These are phyloP conservation scores for Rhizoctonia solani DNA, from an alignment of 1,284 basidiomycete species.

Conservation along the genomic window DNA sequence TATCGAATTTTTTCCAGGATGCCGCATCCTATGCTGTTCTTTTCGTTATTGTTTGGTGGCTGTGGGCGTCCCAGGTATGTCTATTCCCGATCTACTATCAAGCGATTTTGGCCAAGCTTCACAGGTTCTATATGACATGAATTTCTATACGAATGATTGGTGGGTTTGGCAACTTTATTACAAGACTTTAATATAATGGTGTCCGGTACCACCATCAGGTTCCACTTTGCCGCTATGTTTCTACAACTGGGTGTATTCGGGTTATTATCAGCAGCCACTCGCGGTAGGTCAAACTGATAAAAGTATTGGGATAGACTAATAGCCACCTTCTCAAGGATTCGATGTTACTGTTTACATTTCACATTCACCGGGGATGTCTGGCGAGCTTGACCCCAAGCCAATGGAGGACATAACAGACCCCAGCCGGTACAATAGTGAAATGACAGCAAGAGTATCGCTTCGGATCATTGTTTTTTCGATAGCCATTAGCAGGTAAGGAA, in stretches of 20 bases:
- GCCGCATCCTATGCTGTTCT: not conserved
- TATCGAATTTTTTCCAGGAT: not conserved
- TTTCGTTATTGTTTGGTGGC: slow-evolving; percentile 11
- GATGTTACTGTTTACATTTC: slow-evolving; percentile 22
- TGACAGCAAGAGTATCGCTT: not conserved
- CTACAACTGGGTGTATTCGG: slow-evolving; percentile 22
- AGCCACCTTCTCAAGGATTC: slow-evolving; percentile 1
- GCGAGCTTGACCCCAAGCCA: not conserved
- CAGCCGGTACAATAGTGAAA: not conserved
- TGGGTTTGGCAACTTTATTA: not conserved
- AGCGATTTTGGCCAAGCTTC: not conserved
- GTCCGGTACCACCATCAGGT: not conserved
- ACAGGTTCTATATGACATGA: slow-evolving; percentile 1
- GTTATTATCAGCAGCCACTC: slow-evolving; percentile 10
- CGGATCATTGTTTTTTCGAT: slow-evolving; percentile 7
- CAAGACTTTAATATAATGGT: not conserved
- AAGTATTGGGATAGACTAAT: not conserved
- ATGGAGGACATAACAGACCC: not conserved
- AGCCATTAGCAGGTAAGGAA: slow-evolving; percentile 18
- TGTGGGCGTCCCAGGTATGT: slow-evolving; percentile 14
- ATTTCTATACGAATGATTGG: slow-evolving; percentile 32
- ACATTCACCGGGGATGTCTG: slow-evolving; percentile 12
- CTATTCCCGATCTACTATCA: not conserved
- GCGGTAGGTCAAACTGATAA: not conserved
- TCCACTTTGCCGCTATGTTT: slow-evolving; percentile 12